Base-by-base conservation (phyloP, 2,329 filamentous ascomycete genomes). In the Colletotrichum falcatum region DNA sequence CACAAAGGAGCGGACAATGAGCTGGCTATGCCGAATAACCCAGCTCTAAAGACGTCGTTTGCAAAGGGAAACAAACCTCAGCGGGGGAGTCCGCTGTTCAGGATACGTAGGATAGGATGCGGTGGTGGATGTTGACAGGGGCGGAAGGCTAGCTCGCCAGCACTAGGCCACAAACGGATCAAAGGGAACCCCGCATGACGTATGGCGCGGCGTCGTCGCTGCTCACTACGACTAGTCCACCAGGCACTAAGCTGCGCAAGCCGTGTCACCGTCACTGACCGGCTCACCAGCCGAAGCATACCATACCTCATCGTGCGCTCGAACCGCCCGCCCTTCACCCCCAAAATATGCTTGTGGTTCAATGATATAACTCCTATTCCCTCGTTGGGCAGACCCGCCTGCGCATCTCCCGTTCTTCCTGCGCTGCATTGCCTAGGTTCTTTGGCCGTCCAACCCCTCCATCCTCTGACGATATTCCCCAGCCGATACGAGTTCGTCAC, bases 201-300 rank as follows among this genome's bases (percentile, higher is more conserved):
- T 70, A 67, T 67, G 56, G 56, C 42, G 55, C 54, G 63, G 56
- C 14, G 51, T 59, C 42, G 67, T 67, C 30, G 51, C 51, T 37
- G 58, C 58, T 67, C 67, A 62, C 67, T 65, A 62, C 62, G 66
- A 70, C 66, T 65, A 67, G 63, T n/a, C 58, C 49, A 56, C 61
- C 39, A 56, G 51, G 51, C 51, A 64, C 51, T 48, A 64, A 28
- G 30, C 60, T 44, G 49, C 46, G 60, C 37, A 62, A 18, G 37
- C 60, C 20, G 60, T 62, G 49, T 44, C 60, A 62, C 60, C 49
- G 28, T 54, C 48, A 54, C 37, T 54, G 49, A 44, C 60, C 60
- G 59, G 59, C 59, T 61, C 49, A 62, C 33, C 46, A 62, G 60
- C 37, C 26, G 35, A 42, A 53, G 60, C 60, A 53, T 62, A 62